These are phyloP conservation scores for Harringtonia aguacate DNA, from an alignment of 2,329 filamentous ascomycete species.

Conservation along the genomic window DNA sequence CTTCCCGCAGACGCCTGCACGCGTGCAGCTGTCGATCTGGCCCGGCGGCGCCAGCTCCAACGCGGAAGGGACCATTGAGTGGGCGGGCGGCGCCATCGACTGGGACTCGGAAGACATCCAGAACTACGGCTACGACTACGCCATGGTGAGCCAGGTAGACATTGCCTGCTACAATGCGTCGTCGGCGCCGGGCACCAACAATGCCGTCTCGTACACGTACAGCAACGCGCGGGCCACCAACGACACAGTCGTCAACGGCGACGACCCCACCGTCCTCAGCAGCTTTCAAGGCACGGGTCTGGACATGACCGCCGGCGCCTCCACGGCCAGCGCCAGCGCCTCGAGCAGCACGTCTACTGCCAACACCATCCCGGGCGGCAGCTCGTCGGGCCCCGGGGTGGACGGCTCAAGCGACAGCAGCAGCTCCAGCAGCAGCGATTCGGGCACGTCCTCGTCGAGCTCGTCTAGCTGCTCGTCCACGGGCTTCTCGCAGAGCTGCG, in stretches of 20 bases:
- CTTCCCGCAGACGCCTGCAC: conserved; percentile 84
- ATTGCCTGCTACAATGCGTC: conserved; percentile 72
- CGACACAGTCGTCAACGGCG: conserved; percentile 63
- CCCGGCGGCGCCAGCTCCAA: conserved; percentile 76
- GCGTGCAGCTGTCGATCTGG: conserved; percentile 92
- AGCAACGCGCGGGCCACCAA: conserved; percentile 56
- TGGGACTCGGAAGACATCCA: conserved; percentile 75
- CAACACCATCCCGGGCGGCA: conserved; percentile 20
- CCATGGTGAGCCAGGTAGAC: conserved; percentile 64
- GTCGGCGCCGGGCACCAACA: conserved; percentile 53
- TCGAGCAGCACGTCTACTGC: conserved; percentile 5
- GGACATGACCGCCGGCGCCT: conserved; percentile 49
- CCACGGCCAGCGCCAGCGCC: conserved; percentile 5
- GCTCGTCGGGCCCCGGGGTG: conserved; percentile 15
- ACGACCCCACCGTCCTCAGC: conserved; percentile 65
- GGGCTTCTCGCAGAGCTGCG: conserved; percentile 31
- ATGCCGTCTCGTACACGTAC: conserved; percentile 66
- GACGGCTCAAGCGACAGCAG: too few species aligned
- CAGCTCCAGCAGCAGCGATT: too few species aligned
- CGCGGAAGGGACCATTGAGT: conserved; percentile 72
- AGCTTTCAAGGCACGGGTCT: conserved; percentile 74
- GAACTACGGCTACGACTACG: conserved; percentile 79
- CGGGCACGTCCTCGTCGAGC: neutral
- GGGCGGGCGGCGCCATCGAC: conserved; percentile 85
- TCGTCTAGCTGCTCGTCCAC: conserved; percentile 22